Evolutionary conservation across 225 moss, liverwort and hornwort species (phyloP), one percentile per base, ranked within the genome.

Genomic region (Physcomitrium patens): DNA sequence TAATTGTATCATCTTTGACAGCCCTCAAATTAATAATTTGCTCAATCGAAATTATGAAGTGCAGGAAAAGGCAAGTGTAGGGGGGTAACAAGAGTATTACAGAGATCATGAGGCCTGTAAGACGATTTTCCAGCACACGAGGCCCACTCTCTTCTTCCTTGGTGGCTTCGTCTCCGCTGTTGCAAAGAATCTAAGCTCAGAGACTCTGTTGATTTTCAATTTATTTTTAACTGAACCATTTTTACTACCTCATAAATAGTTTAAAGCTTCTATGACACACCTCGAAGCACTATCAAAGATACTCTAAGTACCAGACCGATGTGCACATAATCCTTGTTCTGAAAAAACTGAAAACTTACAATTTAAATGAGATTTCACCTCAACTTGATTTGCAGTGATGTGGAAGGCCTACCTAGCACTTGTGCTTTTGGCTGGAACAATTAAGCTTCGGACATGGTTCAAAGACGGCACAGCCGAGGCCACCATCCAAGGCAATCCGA

Each of bases 401-500:
- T 60, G 18, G 52, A 42, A 51, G 65, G 65, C 48, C 0, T 54
- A 90, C 92, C 88, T 79, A 27, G 73, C 48, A 41, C 27, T 54
- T 28, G 67, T 45, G 43, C 65, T 75, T 43, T 81, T 81, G 12
- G 71, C 81, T 60, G 86, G 72, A 52, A 86, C 90, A 31, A 85
- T 76, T 52, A 93, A 72, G 80, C 89, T 90, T 41, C 90, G 89
- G 57, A 90, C 90, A 80, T 93, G 92, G 80, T 88, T 93, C 65
- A 93, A 80, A 76, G 90, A 90, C 47, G 90, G 92, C 43, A 93
- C 89, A 10, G 85, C 86, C 28, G 92, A 93, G 67, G 92, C 90
- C 65, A 89, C 90, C 90, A 89, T 90, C 92, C 92, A 93, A 4
- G 92, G 92, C 74, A 93, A 77, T 75, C 92, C 92, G 57, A 93